A percentile compares a stretch with the other conserved stretches of the same genome.
phyloP scores from a whole-genome alignment of 768 basidiomycete genomes.

The Tephrocybe rancida region DNA sequence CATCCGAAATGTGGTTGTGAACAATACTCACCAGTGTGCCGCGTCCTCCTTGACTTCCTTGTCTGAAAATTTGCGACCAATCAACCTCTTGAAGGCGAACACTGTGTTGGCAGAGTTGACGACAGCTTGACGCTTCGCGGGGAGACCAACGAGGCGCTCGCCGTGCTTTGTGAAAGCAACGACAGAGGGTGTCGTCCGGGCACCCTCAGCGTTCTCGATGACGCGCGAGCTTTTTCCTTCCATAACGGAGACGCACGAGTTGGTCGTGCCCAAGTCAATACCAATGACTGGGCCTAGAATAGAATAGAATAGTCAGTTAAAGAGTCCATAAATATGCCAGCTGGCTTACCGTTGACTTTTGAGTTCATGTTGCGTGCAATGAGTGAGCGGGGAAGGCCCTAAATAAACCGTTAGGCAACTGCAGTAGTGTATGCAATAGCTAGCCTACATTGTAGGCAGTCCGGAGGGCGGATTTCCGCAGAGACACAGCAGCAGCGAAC shows the following conservation, averaged over 20 bases:
- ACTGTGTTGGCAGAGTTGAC: slow-evolving; percentile 95
- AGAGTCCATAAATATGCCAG: slow-evolving; percentile 10
- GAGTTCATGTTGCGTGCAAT: slow-evolving; percentile 95
- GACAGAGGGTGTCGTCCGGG: slow-evolving; percentile 96
- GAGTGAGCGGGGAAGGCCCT: slow-evolving; percentile 71
- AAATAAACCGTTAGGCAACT: slow-evolving; percentile 11
- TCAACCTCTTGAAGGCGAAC: slow-evolving; percentile 91
- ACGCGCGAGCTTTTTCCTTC: slow-evolving; percentile 94
- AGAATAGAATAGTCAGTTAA: not conserved
- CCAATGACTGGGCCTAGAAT: slow-evolving; percentile 82
- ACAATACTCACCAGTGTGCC: slow-evolving; percentile 68
- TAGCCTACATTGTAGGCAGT: slow-evolving; percentile 62
- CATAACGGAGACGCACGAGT: slow-evolving; percentile 93
- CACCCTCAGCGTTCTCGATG: slow-evolving; percentile 97
- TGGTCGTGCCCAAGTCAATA: slow-evolving; percentile 95
- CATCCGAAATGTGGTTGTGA: not conserved
- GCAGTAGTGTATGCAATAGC: not conserved
- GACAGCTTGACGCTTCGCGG: slow-evolving; percentile 96
- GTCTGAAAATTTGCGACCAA: slow-evolving; percentile 93
- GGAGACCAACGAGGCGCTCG: slow-evolving; percentile 93
- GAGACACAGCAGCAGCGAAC: slow-evolving; percentile 70
- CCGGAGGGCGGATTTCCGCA: slow-evolving; percentile 60
- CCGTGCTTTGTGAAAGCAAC: slow-evolving; percentile 99
- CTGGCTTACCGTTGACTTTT: slow-evolving; percentile 79
- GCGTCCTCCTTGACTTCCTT: slow-evolving; percentile 92